Evolutionary conservation across 1,139 yeast species (phyloP).

Genomic region (Pichia sp.): DNA sequence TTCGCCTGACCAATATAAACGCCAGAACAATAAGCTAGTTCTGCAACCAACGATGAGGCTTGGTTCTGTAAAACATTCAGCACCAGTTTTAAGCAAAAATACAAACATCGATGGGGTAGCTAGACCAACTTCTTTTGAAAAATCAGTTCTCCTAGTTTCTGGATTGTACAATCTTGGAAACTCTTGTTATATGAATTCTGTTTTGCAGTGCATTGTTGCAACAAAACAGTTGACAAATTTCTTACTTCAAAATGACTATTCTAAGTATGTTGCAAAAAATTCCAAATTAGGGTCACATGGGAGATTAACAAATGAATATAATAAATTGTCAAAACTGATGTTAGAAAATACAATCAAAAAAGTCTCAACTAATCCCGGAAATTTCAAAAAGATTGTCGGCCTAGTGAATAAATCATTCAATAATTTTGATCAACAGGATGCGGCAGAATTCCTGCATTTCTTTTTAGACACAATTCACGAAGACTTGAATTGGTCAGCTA

Average conservation of each 20-base stretch:
- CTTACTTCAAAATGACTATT: conserved; percentile 51
- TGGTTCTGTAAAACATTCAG: background rate
- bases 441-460: conserved; percentile 65
- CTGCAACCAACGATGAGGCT: background rate
- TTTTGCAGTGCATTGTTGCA: conserved; percentile 58
- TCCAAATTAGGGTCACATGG: conserved; percentile 84
- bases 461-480: conserved; percentile 62
- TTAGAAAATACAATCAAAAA: conserved; percentile 30
- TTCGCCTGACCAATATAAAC: no score
- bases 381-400: conserved; percentile 22
- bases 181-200: conserved; percentile 66
- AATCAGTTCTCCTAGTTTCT: conserved; percentile 33
- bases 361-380: conserved; percentile 20
- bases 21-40: no score
- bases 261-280: conserved; percentile 62
- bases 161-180: conserved; percentile 65
- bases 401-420: conserved; percentile 21
- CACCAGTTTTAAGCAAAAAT: background rate
- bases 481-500: conserved; percentile 37
- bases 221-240: conserved; percentile 29
- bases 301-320: conserved; percentile 65
- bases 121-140: background rate
- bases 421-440: conserved; percentile 59
- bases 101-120: background rate
- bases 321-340: conserved; percentile 55